Evolutionary conservation across 2,329 filamentous ascomycete species (phyloP), one percentile per base, ranked within the genome.

Genomic region (Dothideomycetidae sp.): DNA sequence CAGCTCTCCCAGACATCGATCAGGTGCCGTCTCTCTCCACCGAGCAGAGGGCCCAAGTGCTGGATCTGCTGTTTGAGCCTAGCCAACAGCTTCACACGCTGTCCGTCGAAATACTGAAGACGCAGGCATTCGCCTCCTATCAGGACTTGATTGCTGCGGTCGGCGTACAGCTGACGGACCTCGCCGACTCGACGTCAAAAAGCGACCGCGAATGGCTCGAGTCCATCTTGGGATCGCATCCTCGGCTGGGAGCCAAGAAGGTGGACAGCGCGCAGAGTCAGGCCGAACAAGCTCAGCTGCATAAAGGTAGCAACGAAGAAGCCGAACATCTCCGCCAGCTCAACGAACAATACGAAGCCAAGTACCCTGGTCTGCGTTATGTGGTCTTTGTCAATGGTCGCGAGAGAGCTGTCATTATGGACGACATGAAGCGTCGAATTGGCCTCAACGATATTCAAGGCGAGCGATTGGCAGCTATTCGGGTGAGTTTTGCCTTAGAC

Each of bases 321-420:
- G 64, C 62, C 5, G 61, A 63, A 41, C 58, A 63, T 50, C 58
- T 93, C 43, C 66, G 62, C 5, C 53, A 52, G 18, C 58, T 93
- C 49, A 94, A 94, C 53, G 59, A 58, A 9, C 73, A 81, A 57
- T 94, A 93, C 53, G 86, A 93, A 57, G 63, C 62, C n/a, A 67
- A 50, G 39, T 93, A 88, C 56, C 83, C 84, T 0, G 83, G 86
- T 0, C 56, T 94, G 53, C 69, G 79, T 58, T 94, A 92, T 63
- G 83, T 93, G 52, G 81, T 88, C 12, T 94, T 93, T 55, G 88
- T 94, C 39, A 86, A 93, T 54, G 84, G 83, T 1, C 70, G 86
- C 32, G 68, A 72, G 29, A 67, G 84, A 40, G 67, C 71, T 2
- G 71, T 73, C 43, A 78, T 94, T 39, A 83, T 93, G 78, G 66